Percentiles rank a stretch among this genome's conserved stretches.
phyloP scores from a whole-genome alignment of 257 asterid genomes.

The Eucommia ulmoides region DNA sequence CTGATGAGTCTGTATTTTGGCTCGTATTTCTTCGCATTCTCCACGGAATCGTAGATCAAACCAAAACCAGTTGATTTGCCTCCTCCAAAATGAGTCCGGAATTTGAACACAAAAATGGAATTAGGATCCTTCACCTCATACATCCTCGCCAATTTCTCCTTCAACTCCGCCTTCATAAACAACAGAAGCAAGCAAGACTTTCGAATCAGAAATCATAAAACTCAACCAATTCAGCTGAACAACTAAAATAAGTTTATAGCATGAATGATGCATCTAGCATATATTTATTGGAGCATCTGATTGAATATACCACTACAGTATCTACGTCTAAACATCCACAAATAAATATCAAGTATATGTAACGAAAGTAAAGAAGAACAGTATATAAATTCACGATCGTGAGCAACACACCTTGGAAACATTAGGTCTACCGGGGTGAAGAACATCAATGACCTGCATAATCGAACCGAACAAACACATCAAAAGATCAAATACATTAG shows the following conservation, averaged over 20 bases:
- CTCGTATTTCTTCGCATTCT: constrained; percentile 75
- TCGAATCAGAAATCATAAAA: constrained; percentile 1
- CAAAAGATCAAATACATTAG: too few species aligned
- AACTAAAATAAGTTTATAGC: too few species aligned
- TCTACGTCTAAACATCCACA: too few species aligned
- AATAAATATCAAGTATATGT: too few species aligned
- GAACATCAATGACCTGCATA: constrained; percentile 40
- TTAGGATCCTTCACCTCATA: constrained; percentile 56
- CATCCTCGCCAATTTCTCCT: constrained; percentile 57
- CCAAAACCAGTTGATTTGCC: constrained; percentile 81
- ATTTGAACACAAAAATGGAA: constrained; percentile 60
- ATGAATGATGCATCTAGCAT: too few species aligned
- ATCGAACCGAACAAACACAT: not conserved
- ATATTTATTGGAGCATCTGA: too few species aligned
- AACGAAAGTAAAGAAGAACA: too few species aligned
- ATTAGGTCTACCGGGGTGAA: constrained; percentile 66
- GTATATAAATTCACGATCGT: too few species aligned
- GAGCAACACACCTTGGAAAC: constrained; percentile 79
- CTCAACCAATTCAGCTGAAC: too few species aligned
- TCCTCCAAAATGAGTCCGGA: constrained; percentile 78
- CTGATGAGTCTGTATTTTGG: constrained; percentile 83
- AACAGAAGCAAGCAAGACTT: not conserved
- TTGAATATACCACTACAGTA: too few species aligned
- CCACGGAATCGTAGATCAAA: constrained; percentile 68
- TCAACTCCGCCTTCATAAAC: constrained; percentile 45